Base-by-base conservation (phyloP, 768 basidiomycete genomes). In the Sarcodon aspratus region DNA sequence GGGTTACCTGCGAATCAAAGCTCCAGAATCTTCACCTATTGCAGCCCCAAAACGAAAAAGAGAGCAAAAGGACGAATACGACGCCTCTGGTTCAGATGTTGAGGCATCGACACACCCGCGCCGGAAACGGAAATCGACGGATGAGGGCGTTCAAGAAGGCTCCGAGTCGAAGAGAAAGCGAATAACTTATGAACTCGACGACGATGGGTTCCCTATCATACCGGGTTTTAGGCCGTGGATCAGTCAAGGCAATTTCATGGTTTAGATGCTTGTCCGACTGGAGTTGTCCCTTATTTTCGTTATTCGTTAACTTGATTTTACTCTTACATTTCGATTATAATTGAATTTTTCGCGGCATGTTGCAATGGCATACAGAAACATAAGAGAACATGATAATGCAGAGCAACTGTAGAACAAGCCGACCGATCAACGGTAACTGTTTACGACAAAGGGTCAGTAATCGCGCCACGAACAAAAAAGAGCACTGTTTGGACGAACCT, bases 341-440 rank as follows among this genome's bases (percentile, higher is more conserved):
- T 17, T 27, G 32, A 44, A 44, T 27, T 27, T 27, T 27, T 27
- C 17, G 58, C 63, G 66, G 65, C 63, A 69, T 64, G 56, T 55
- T 59, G 63, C 61, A 58, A 62, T 65, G 61, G 58, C 67, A 68
- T 65, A 60, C 49, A 51, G 55, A 50, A 54, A 64, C 55, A 64
- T 60, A 62, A 55, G 63, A 64, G 66, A 63, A 74, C 71, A 75
- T 68, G 68, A 69, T 59, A 68, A 61, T 57, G 56, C 64, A 69
- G 62, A 62, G 63, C 65, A 58, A 66, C 57, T 44, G 55, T 50
- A 47, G 47, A 65, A 63, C 60, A 65, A 55, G 54, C 50, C 48
- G 48, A 66, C 57, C 60, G 55, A 64, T 78, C 72, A 85, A 77
- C 86, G 86, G 76, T 90, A 90, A 79, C 87, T 90, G 69, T 36